Base-by-base conservation (phyloP, 768 basidiomycete species). In the Omphalotus guepiniiformis region DNA sequence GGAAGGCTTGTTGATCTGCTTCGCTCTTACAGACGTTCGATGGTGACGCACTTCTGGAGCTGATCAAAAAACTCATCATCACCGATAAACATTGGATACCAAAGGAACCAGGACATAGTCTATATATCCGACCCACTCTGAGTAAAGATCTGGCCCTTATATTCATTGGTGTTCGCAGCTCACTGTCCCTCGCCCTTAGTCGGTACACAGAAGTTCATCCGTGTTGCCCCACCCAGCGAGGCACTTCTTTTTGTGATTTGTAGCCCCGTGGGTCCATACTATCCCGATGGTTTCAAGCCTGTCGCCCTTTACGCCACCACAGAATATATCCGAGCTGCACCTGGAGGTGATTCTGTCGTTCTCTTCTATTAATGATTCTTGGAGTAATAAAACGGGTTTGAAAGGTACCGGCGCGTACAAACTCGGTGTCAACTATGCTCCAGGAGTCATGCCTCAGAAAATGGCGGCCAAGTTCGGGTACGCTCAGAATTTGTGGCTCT, bases 31-130 rank as follows among this genome's bases (percentile, higher is more conserved):
- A 90, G 89, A 78, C 73, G 4, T 98, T 97, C 63, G 68, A 93
- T 56, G 85, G 84, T 15, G 78, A 83, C 42, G 79, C 82, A 11
- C 69, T 95, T 29, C 69, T 85, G 1, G 77, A 85, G 46, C 76
- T 93, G 45, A 87, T 98, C 62, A 93, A 93, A 74, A 75, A 84
- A 65, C 85, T 98, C 56, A 71, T 97, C 57, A 75, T 78, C 16
- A 60, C 91, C 37, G 94, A 97, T 58, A 82, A 80, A 53, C 76
- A 88, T 51, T 98, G 94, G 94, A 89, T 98, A 57, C 95, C 95
- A 15, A 78, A 78, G 48, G 81, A 86, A 56, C 80, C 85, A 6
- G 93, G 92, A 13, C 85, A 95, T 67, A 93, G 91, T 64, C 66
- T 98, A 46, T 98, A 96, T 65, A 82, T 98, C 53, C 85, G 30